These are phyloP conservation scores for Apophysomyces ossiformis DNA, from an alignment of 371 early-diverging fungal species.

Conservation along the genomic window DNA sequence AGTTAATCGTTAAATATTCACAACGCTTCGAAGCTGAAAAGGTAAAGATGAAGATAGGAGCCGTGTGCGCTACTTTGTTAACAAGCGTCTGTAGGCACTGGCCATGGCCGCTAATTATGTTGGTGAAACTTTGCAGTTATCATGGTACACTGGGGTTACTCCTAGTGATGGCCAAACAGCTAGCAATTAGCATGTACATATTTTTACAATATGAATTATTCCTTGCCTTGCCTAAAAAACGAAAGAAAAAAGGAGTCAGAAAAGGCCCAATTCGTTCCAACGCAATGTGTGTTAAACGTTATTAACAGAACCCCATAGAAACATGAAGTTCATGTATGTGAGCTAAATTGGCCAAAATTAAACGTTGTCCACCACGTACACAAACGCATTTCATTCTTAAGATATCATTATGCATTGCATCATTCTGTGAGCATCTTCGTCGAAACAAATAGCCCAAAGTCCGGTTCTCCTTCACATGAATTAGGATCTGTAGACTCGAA, in stretches of 20 bases:
- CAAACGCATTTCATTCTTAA: too few species aligned
- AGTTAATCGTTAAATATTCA: conserved; percentile 34
- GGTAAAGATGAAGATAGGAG: conserved; percentile 15
- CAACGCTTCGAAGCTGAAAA: conserved; percentile 54
- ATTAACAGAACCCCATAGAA: too few species aligned
- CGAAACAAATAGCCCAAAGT: too few species aligned
- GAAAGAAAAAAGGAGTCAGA: not conserved
- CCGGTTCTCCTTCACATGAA: too few species aligned
- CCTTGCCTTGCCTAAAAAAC: not conserved
- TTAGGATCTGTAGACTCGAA: too few species aligned
- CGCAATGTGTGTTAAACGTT: not conserved
- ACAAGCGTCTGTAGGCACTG: conserved; percentile 20
- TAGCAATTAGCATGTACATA: not conserved
- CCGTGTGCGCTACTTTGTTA: not conserved
- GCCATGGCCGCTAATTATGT: conserved; percentile 16
- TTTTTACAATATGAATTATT: not conserved
- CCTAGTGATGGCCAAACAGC: not conserved
- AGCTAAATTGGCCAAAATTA: too few species aligned
- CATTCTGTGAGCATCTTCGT: too few species aligned
- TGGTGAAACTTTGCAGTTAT: conserved; percentile 15
- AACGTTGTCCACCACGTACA: too few species aligned
- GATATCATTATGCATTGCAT: too few species aligned
- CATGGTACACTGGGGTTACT: conserved; percentile 21
- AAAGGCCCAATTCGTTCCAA: not conserved
- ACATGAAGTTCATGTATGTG: too few species aligned